Percentiles rank a stretch among this genome's conserved stretches.
phyloP scores from a whole-genome alignment of 768 basidiomycete species.

The Coprinopsis marcescibilis region DNA sequence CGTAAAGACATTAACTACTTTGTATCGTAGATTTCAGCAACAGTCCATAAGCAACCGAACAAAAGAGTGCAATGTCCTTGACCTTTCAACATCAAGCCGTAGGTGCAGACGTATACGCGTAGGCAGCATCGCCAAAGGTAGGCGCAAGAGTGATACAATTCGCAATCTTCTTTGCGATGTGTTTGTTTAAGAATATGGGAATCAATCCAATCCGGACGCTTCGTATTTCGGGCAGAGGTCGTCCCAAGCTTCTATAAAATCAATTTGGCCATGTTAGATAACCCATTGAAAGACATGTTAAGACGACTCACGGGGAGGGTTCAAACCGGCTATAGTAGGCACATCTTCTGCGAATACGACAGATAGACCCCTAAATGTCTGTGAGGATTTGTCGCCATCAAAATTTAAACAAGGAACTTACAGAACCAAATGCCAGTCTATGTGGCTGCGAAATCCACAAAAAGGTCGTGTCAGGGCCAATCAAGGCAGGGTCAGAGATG shows the following conservation, averaged over 20 bases:
- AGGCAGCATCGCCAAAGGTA: too few species aligned
- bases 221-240: constrained; percentile 22
- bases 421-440: constrained; percentile 12
- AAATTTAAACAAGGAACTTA: constrained; percentile 16
- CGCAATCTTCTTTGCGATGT: too few species aligned
- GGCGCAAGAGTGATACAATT: too few species aligned
- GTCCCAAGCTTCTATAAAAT: constrained; percentile 19
- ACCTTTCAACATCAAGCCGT: too few species aligned
- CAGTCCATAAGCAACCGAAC: too few species aligned
- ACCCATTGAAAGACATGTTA: not conserved
- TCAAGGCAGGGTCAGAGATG: not conserved
- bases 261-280: constrained; percentile 6
- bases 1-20: too few species aligned
- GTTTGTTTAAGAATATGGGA: too few species aligned
- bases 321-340: constrained; percentile 2
- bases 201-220: constrained; percentile 1
- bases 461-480: constrained; percentile 11
- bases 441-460: constrained; percentile 8
- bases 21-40: too few species aligned
- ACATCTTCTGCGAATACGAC: constrained; percentile 29
- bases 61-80: too few species aligned
- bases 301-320: constrained; percentile 14
- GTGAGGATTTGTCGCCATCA: constrained; percentile 10
- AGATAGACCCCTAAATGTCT: constrained; percentile 24
- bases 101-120: too few species aligned